A percentile compares a stretch with the other conserved stretches of the same genome.
Evolutionary conservation across 176 grass and related monocot genomes (phyloP).

Genomic region (Lolium rigidum): DNA sequence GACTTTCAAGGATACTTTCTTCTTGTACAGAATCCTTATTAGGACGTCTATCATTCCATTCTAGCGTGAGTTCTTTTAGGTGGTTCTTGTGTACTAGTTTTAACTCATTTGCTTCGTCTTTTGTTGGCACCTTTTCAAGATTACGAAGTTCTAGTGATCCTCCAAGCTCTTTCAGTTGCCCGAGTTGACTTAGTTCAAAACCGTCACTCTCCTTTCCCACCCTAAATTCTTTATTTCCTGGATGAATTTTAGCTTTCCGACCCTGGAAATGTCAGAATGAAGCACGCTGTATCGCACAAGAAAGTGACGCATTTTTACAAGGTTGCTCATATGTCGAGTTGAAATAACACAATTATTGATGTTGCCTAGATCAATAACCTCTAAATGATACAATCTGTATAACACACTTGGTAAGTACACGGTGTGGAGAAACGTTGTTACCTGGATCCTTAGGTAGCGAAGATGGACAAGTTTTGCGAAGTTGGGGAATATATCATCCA

Average conservation of each 20-base stretch:
- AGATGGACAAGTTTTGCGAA: constrained; percentile 20
- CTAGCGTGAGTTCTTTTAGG: background rate
- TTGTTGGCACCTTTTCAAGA: background rate
- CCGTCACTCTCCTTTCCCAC: background rate
- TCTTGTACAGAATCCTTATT: background rate
- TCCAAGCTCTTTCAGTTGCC: background rate
- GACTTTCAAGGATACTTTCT: background rate
- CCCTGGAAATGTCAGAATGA: background rate
- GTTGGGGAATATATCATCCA: background rate
- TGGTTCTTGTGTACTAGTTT: background rate
- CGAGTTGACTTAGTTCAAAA: background rate
- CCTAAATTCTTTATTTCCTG: background rate
- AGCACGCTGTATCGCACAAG: background rate
- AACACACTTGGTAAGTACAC: background rate
- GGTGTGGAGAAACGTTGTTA: no score
- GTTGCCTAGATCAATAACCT: background rate
- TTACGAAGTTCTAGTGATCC: background rate
- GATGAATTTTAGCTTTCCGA: background rate
- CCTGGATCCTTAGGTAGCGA: constrained; percentile 13
- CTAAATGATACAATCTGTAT: constrained; percentile 10
- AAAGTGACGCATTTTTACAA: constrained; percentile 18
- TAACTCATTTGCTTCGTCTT: background rate
- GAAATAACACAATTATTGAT: accelerated
- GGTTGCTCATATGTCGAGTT: background rate
- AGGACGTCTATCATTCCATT: background rate